A percentile compares a stretch with the other conserved stretches of the same genome.
Evolutionary conservation across 2,329 filamentous ascomycete species (phyloP).

Genomic region (Phoma herbarum): DNA sequence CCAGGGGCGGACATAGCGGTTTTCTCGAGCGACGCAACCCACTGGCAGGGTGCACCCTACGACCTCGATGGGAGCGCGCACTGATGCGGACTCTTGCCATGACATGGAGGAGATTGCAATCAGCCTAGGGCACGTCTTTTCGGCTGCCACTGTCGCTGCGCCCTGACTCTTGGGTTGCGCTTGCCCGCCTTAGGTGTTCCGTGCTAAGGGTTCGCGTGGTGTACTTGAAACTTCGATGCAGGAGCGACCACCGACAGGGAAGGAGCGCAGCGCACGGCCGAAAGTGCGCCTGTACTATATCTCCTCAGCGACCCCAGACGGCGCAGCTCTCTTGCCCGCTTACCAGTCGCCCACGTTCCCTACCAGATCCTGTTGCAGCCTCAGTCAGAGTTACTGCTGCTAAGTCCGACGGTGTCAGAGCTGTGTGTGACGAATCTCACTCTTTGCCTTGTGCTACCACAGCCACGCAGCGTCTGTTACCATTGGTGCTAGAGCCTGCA

Average conservation of each 20-base stretch:
- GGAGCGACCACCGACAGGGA: conserved; percentile 19
- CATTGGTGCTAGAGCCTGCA: conserved; percentile 39
- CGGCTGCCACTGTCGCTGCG: conserved; percentile 14
- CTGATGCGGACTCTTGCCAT: conserved; percentile 19
- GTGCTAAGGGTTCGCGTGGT: conserved; percentile 31
- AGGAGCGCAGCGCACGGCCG: conserved; percentile 17
- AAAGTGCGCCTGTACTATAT: conserved; percentile 20
- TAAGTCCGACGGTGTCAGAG: conserved; percentile 23
- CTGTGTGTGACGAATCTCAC: conserved; percentile 35
- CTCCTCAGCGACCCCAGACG: conserved; percentile 13
- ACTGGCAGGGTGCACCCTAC: conserved; percentile 9
- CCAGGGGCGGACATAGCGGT: conserved; percentile 10
- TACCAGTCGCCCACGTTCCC: conserved; percentile 20
- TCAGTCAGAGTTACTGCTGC: conserved; percentile 20
- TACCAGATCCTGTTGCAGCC: conserved; percentile 18
- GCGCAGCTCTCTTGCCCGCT: conserved; percentile 21
- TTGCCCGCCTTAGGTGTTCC: conserved; percentile 12
- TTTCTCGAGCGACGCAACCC: conserved; percentile 10
- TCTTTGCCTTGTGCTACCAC: conserved; percentile 27
- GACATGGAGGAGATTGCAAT: conserved; percentile 26
- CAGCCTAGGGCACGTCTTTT: conserved; percentile 22
- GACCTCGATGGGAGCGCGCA: conserved; percentile 7
- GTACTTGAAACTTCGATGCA: conserved; percentile 37
- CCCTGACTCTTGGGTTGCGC: conserved; percentile 16
- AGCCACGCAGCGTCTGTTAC: conserved; percentile 38